phyloP scores from a whole-genome alignment of 106 monocot genomes.

The Dendrobium huoshanense region DNA sequence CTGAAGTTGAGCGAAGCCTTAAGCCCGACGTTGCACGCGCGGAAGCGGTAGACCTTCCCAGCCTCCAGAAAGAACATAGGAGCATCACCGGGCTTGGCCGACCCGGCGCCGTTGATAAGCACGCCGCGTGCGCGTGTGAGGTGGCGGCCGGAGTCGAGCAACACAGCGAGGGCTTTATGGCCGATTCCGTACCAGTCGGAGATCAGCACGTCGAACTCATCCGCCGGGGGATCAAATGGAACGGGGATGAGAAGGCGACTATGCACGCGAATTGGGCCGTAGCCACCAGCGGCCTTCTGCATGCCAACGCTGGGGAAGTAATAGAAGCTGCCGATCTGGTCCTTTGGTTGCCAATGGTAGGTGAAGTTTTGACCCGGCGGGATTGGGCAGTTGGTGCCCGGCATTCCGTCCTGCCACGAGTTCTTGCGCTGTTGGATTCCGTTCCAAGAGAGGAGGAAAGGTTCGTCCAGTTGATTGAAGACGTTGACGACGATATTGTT shows the following conservation, averaged over 20 bases:
- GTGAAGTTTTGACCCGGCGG: conserved; percentile 57
- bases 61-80: conserved; percentile 41
- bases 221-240: conserved; percentile 63
- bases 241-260: conserved; percentile 87
- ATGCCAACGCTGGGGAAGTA: conserved; percentile 79
- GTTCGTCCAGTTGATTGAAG: conserved; percentile 68
- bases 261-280: conserved; percentile 58
- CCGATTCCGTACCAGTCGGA: conserved; percentile 68
- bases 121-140: conserved; percentile 38
- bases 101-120: conserved; percentile 39
- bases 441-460: conserved; percentile 55
- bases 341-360: conserved; percentile 81
- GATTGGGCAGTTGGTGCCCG: conserved; percentile 83
- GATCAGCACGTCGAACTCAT: conserved; percentile 68
- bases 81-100: conserved; percentile 20
- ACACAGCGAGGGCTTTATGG: conserved; percentile 24
- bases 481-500: conserved; percentile 83
- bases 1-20: conserved; percentile 66
- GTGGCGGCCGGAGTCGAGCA: conserved; percentile 39
- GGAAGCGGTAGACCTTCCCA: conserved; percentile 36
- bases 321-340: conserved; percentile 83
- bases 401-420: conserved; percentile 78
- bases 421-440: conserved; percentile 86
- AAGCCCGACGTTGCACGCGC: conserved; percentile 72
- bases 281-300: conserved; percentile 74